Evolutionary conservation across 2,329 filamentous ascomycete species (phyloP).

Genomic region (Tricladium varicosporioides): DNA sequence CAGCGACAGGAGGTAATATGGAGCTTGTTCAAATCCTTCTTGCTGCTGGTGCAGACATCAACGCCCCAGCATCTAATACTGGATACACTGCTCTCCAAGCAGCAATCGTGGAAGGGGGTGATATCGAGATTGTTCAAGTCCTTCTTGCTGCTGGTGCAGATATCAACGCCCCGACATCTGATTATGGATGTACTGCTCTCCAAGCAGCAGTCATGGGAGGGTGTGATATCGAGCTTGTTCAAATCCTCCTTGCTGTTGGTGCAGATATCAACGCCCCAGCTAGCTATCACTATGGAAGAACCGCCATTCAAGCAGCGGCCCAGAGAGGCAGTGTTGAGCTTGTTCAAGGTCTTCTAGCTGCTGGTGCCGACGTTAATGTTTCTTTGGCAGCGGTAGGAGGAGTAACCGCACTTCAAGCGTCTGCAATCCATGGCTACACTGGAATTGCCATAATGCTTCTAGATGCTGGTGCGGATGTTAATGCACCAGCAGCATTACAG

Average conservation of each 20-base stretch:
- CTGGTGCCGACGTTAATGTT: constrained; percentile 18
- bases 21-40: constrained; percentile 18
- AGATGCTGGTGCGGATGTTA: constrained; percentile 25
- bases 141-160: constrained; percentile 24
- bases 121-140: constrained; percentile 18
- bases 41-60: constrained; percentile 22
- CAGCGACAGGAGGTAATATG: constrained; percentile 11
- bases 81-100: constrained; percentile 12
- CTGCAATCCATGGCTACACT: constrained; percentile 3
- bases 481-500: constrained; percentile 17
- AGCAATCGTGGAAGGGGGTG: constrained; percentile 9
- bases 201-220: constrained; percentile 6
- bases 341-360: constrained; percentile 5
- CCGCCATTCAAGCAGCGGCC: constrained; percentile 11
- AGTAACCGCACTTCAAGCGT: constrained; percentile 11
- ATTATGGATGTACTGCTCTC: constrained; percentile 5
- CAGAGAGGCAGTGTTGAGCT: constrained; percentile 5
- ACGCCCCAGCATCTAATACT: constrained; percentile 17
- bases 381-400: constrained; percentile 2
- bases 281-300: neutral
- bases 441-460: constrained; percentile 18
- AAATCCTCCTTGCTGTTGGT: constrained; percentile 11
- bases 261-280: constrained; percentile 12
- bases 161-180: neutral
- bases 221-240: constrained; percentile 4